These are phyloP conservation scores for Tolypocladium amazonense DNA, from an alignment of 2,329 filamentous ascomycete species.

Conservation along the genomic window DNA sequence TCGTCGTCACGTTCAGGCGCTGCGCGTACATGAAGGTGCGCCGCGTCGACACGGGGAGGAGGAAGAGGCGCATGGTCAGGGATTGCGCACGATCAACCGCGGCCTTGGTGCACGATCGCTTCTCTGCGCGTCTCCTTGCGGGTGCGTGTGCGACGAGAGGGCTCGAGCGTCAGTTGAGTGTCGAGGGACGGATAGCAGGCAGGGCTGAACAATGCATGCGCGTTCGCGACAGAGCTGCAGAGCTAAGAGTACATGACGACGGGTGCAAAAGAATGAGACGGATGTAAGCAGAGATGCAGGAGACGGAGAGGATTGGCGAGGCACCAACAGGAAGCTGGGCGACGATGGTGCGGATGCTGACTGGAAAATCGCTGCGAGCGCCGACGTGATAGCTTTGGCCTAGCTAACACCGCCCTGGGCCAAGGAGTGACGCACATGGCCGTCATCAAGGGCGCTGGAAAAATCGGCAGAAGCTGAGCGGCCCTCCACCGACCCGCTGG, in stretches of 20 bases:
- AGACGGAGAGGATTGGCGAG: background rate
- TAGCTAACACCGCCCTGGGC: background rate
- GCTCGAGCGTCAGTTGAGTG: background rate
- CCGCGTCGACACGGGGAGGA: slow-evolving; percentile 85
- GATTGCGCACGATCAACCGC: background rate
- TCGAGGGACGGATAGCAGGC: background rate
- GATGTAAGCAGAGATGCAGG: background rate
- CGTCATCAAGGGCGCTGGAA: slow-evolving; percentile 11
- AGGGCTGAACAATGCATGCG: background rate
- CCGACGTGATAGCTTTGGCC: background rate
- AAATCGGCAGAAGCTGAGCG: background rate
- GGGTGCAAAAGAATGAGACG: background rate
- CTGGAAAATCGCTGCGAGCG: background rate
- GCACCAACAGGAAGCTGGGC: background rate
- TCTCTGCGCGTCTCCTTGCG: background rate
- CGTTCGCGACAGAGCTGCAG: background rate
- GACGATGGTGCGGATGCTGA: background rate
- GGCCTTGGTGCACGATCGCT: background rate
- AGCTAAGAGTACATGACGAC: background rate
- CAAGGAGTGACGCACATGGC: slow-evolving; percentile 20
- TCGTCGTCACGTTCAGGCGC: slow-evolving; percentile 48
- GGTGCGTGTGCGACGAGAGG: background rate
- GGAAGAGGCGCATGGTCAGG: slow-evolving; percentile 73
- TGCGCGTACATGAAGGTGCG: slow-evolving; percentile 90
- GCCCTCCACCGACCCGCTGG: background rate